Conservation (phyloP, 1,284 basidiomycete genomes). For the Cutaneotrichosporon daszewskae region DNA sequence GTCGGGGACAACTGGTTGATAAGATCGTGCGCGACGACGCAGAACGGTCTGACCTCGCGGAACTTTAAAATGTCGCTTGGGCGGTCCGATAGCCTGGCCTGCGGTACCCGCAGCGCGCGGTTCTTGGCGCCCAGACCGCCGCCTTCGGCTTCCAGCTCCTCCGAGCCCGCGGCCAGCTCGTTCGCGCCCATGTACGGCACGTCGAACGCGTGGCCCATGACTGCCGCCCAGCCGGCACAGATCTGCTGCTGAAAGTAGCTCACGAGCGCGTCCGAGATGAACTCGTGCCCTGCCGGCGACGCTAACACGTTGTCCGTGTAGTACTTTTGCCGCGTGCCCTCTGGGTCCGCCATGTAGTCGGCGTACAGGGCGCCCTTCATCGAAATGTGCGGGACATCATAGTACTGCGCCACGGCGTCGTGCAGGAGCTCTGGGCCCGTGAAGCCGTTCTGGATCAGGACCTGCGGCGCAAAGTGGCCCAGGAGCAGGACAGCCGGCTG, state of each 20-base stretch:
- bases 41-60: conserved; percentile 79
- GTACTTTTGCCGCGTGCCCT: conserved; percentile 60
- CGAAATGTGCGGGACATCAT: conserved; percentile 80
- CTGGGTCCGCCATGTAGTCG: conserved; percentile 68
- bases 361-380: conserved; percentile 75
- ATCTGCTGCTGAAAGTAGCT: conserved; percentile 82
- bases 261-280: conserved; percentile 76
- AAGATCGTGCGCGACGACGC: conserved; percentile 86
- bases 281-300: conserved; percentile 67
- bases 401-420: conserved; percentile 82
- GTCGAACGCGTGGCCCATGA: conserved; percentile 60
- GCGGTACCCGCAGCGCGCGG: conserved; percentile 56
- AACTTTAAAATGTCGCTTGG: conserved; percentile 59
- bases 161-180: too few species aligned
- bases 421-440: conserved; percentile 83
- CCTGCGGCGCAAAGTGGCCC: conserved; percentile 83
- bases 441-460: conserved; percentile 69
- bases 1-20: conserved; percentile 87
- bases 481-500: conserved; percentile 83
- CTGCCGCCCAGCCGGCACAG: conserved; percentile 74
- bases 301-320: conserved; percentile 77
- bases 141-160: conserved; percentile 12
- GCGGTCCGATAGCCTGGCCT: conserved; percentile 65
- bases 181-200: conserved; percentile 51
- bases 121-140: conserved; percentile 33